Evolutionary conservation across 1,284 basidiomycete species (phyloP), one percentile per base, ranked within the genome.

Genomic region (Rhodotorula sp.): DNA sequence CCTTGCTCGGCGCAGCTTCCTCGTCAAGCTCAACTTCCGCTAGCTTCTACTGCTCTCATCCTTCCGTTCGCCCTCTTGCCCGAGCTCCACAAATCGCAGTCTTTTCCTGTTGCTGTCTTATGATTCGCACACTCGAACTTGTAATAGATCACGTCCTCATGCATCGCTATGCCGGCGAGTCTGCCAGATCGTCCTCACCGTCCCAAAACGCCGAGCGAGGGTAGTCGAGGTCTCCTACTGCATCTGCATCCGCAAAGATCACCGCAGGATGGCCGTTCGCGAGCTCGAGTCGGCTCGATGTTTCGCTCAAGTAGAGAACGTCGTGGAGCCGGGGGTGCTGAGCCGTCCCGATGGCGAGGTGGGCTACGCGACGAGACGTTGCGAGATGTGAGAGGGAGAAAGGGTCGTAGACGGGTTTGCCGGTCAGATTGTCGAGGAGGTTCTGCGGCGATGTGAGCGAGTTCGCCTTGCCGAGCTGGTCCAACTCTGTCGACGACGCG

Each of bases 361-460:
- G 59, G 17, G 68, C 64, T 60, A 70, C 60, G 6, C 68, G 64
- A 19, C 68, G 68, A 5, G 68, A 49, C n/a, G 64, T 34, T 30
- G 34, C 61, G 49, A 70, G 60, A 29, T 66, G 55, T 0, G 56
- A 57, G 36, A 62, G 44, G 15, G 64, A 62, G 44, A 67, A 62
- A 32, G 66, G 58, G 80, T 97, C 89, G 68, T 95, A 86, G 77
- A 85, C 87, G 27, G 87, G 84, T 24, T 94, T 94, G 0, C 91
- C 91, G 81, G 97, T 97, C 52, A 95, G 94, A 62, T 89, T 89
- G 82, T 96, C 92, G 57, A 90, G 87, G 78, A 97, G 84, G 79
- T 88, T 90, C 0, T 94, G 93, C 19, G 98, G 13, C 90, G 94
- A 94, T 97, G 64, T 91, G 85, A 78, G 91, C 90, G 67, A 86